Conservation (phyloP, 2,329 filamentous ascomycete species). For the Calonectria pseudoturangicola region DNA sequence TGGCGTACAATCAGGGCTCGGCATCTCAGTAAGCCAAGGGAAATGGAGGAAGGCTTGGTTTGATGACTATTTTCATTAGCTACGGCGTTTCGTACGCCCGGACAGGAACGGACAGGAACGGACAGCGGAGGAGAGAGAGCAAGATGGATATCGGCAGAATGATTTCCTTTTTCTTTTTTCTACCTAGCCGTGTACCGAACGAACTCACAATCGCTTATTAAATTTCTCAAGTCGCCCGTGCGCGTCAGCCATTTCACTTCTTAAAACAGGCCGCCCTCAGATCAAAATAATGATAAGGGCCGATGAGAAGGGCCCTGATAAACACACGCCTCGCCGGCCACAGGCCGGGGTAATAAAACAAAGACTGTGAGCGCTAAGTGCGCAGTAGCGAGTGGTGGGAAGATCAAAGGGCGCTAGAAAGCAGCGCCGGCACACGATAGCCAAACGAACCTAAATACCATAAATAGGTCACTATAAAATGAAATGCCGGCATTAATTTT, state of each 20-base stretch:
- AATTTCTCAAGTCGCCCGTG: background rate
- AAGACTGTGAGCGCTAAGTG: background rate
- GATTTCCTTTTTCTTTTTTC: background rate
- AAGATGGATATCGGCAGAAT: background rate
- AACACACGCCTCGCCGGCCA: conserved; percentile 6
- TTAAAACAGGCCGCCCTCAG: background rate
- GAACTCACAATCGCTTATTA: background rate
- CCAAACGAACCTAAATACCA: background rate
- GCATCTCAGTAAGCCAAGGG: background rate
- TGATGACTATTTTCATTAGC: too few species aligned
- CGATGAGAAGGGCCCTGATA: background rate
- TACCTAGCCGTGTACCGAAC: background rate
- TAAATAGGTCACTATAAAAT: background rate
- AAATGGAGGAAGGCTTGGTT: too few species aligned
- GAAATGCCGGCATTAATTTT: background rate
- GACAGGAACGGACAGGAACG: background rate
- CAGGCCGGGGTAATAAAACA: conserved; percentile 17
- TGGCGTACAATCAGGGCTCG: background rate
- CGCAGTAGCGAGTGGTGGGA: background rate
- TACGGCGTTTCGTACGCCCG: background rate
- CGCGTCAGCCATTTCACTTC: background rate
- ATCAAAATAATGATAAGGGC: background rate
- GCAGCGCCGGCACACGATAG: background rate
- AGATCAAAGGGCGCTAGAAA: background rate
- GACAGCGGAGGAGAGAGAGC: background rate